A percentile compares a stretch with the other conserved stretches of the same genome.
Conservation (phyloP, 2,329 filamentous ascomycete species). For the Penicillium decumbens region DNA sequence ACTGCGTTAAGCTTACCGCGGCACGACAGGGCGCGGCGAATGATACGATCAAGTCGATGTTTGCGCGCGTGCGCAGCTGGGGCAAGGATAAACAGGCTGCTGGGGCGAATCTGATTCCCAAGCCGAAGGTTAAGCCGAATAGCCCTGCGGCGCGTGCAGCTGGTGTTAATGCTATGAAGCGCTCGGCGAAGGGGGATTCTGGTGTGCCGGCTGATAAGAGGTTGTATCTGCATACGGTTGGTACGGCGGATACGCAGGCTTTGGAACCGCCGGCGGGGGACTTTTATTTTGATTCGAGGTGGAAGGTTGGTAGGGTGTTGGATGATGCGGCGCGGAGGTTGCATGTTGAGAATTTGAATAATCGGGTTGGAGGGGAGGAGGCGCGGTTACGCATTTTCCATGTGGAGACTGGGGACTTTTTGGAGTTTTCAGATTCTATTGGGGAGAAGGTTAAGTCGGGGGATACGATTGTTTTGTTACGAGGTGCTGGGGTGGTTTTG, state of each 20-base stretch:
- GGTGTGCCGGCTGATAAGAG: conserved; percentile 76
- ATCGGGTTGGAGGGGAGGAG: conserved; percentile 48
- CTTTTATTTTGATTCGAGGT: conserved; percentile 77
- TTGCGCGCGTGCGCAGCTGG: conserved; percentile 76
- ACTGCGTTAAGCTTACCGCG: conserved; percentile 70
- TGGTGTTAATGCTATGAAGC: conserved; percentile 74
- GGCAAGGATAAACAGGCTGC: conserved; percentile 66
- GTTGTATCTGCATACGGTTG: conserved; percentile 87
- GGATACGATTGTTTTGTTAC: conserved; percentile 81
- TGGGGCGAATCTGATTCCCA: conserved; percentile 52
- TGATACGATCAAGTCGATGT: conserved; percentile 67
- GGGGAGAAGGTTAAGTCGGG: conserved; percentile 69
- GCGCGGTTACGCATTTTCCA: conserved; percentile 84
- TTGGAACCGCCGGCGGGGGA: conserved; percentile 76
- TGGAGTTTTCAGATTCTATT: conserved; percentile 85
- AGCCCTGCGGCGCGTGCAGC: conserved; percentile 59
- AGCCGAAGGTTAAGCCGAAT: conserved; percentile 55
- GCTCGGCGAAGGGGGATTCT: conserved; percentile 81
- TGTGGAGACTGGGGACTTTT: conserved; percentile 77
- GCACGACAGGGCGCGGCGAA: conserved; percentile 45
- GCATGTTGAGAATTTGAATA: conserved; percentile 46
- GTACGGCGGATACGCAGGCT: conserved; percentile 77
- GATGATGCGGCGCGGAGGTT: conserved; percentile 44
- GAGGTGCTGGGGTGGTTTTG: conserved; percentile 74
- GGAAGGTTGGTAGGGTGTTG: conserved; percentile 71